Base-by-base conservation (phyloP, 139 green algal genomes). In the Chlorella sorokiniana region DNA sequence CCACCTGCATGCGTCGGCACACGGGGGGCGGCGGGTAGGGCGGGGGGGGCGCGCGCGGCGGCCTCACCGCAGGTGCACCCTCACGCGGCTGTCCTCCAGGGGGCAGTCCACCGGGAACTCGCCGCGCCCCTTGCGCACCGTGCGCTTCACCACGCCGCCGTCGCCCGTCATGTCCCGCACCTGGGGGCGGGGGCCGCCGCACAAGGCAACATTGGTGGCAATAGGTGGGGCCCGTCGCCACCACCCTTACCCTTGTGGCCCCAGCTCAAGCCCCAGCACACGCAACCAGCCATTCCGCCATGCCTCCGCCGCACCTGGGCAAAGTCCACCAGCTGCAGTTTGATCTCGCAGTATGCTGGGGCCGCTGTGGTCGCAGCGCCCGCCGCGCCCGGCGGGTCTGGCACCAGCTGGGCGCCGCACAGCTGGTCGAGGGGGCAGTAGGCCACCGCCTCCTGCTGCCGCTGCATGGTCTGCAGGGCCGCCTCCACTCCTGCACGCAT, bases 81-180 rank as follows among this genome's bases (percentile, higher is more conserved):
- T 41, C 35, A 96, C 89, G 20, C 69, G 76, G 42, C 88, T 95
- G 89, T 97, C 94, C 27, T 96, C 69, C 42, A 97, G 62, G 23
- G 94, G 93, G 87, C 92, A 96, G 85, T 96, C 94, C 6, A 92
- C 80, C 38, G 94, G 94, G 76, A 97, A 97, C 44, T 95, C 91
- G 2, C 94, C 94, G 18, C 52, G 10, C 4, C 94, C 94, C 51
- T 94, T 88, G 27, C 69, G 41, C 45, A 93, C 40, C 4, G 89
- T 86, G 48, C 85, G 84, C 87, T 97, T 97, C 35, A 87, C 79
- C n/a, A 94, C 86, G 20, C 73, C 59, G 16, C 94, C 94, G 69
- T 93, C 90, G n/a, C 91, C 91, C 7, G 86, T 90, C 73, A 97
- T 82, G 87, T 97, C 94, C 0, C 94, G 84, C 35, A 96, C 92